Evolutionary conservation across 1,139 yeast genomes (phyloP), one percentile per base, ranked within the genome.

Genomic region (Hansenula lynferdii): DNA sequence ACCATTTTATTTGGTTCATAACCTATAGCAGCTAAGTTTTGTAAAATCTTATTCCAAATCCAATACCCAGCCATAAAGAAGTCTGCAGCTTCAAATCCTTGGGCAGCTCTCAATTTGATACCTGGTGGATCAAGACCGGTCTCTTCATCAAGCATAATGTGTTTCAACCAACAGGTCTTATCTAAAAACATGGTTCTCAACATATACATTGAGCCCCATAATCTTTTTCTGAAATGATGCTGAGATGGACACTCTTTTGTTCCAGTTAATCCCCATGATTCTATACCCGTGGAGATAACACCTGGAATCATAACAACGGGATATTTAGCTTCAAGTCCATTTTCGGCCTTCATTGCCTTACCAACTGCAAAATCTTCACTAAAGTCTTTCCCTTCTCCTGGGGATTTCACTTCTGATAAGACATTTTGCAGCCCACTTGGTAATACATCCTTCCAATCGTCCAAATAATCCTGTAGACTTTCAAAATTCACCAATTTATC

Each of bases 171-270:
- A 62, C 98, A 92, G 2, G 79, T 61, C 60, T 92, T 92, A 54
- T 92, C 97, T 40, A 90, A 67, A 26, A 92, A 71, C 97, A 92
- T 92, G 3, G 96, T 81, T 48, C 86, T 71, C 42, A 92, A 67
- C 98, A 92, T 92, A 58, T 85, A 89, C 68, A 90, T 90, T 1
- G 96, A 85, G 0, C 98, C 98, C 98, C 98, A 92, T 41, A 92
- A 61, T 46, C 97, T 69, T 57, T 89, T 90, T 37, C 98, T 71
- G 64, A 90, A 92, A 59, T 90, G 95, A 19, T 80, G 73, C 42
- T 80, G 77, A 28, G 89, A 75, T 3, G 96, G 95, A 58, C 98
- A 92, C 10, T 84, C 95, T 2, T 69, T 74, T 8, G 80, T 70
- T 8, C 85, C 86, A 29, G 69, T 72, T 1, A 86, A 68, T 0